Evolutionary conservation across 2,329 filamentous ascomycete genomes (phyloP), one percentile per base, ranked within the genome.

Genomic region (Scedosporium apiospermum): DNA sequence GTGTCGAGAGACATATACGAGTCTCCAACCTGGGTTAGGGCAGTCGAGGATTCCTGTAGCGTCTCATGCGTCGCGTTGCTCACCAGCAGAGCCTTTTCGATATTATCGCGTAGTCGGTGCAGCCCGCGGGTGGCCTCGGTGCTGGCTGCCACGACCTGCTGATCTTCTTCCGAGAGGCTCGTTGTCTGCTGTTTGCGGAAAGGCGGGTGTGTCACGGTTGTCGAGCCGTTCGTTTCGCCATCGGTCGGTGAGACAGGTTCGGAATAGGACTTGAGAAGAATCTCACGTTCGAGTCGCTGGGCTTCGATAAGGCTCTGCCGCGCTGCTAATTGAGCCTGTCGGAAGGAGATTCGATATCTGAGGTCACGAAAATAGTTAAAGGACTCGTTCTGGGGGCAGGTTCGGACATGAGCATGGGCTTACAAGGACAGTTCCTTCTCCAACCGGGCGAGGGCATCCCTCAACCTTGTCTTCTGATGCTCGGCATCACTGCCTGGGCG

Each of bases 41-140:
- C 91, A 9, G 86, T 88, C 6, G 90, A 93, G 1, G 89, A 93
- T 77, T 95, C 88, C 65, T 88, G 87, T 68, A 99, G 81, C 1
- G 92, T 96, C 73, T 96, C 88, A 69, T 95, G 88, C 18, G 93
- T 93, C 71, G 96, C 98, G 69, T 90, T 88, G 67, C 91, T 96
- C 64, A 91, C 88, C 57, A 88, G 86, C 6, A 99, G 84, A 78
- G 97, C 93, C 4, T 86, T 82, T 66, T 90, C 86, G 78, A 98
- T 93, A 69, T 96, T 82, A 65, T 90, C 86, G 75, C 98, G 93
- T 5, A 93, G 96, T 65, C 92, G 83, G 65, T 91, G 84, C 61
- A 99, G 82, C 1, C 92, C 90, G 58, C 86, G 80, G 3, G 93
- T 98, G 62, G 98, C 89, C 77, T 96, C 91, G 67, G 82, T 86